Evolutionary conservation across 1,284 basidiomycete species (phyloP).

Genomic region (Coriolopsis trogii): DNA sequence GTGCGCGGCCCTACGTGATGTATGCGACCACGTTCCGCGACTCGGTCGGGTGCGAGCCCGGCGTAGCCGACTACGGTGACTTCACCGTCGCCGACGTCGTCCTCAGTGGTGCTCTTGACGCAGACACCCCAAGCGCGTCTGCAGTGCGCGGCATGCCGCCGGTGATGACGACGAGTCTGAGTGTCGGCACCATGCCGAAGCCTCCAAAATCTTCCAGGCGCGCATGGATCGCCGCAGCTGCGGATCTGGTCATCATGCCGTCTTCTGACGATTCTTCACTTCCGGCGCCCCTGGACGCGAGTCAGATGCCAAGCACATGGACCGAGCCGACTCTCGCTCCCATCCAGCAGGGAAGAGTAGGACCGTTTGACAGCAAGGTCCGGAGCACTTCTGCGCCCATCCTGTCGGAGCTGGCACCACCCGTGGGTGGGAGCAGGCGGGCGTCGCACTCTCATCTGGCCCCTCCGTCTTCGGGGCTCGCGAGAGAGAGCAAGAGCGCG

Average conservation of each 20-base stretch:
- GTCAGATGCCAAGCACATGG: not conserved
- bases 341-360: not conserved
- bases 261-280: conserved; percentile 6
- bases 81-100: conserved; percentile 42
- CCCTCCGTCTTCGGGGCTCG: not conserved
- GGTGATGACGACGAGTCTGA: not conserved
- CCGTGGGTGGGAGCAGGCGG: no score
- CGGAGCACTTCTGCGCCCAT: no score
- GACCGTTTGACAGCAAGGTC: conserved; percentile 1
- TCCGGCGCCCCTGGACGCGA: not conserved
- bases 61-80: conserved; percentile 25
- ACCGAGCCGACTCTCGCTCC: not conserved
- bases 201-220: conserved; percentile 9
- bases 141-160: not conserved
- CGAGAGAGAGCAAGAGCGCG: not conserved
- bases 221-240: conserved; percentile 26
- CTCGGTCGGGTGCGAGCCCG: conserved; percentile 24
- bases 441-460: no score
- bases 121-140: conserved; percentile 1
- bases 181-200: conserved; percentile 1
- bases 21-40: conserved; percentile 35
- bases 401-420: no score
- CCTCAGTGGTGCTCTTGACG: conserved; percentile 40
- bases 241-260: conserved; percentile 26
- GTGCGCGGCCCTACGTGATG: conserved; percentile 38